Evolutionary conservation across 2,329 filamentous ascomycete genomes (phyloP).

Genomic region (Cercospora janseana): DNA sequence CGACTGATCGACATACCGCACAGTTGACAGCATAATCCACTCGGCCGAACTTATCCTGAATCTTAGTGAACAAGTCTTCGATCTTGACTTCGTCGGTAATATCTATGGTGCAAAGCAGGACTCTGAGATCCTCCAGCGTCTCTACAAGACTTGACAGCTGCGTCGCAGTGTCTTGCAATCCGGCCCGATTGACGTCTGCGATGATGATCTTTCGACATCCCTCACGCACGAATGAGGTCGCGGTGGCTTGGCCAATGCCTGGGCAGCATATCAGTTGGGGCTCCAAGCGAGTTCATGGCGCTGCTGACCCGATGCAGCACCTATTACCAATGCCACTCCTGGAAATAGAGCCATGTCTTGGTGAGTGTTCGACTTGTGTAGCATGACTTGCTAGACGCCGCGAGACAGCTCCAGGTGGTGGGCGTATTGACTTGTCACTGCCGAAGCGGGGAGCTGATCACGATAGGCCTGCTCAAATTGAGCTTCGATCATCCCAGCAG

Average conservation of each 20-base stretch:
- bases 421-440: too few species aligned
- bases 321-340: slow-evolving; percentile 38
- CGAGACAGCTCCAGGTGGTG: too few species aligned
- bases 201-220: slow-evolving; percentile 47
- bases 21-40: slow-evolving; percentile 51
- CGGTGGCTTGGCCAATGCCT: slow-evolving; percentile 48
- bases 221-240: slow-evolving; percentile 47
- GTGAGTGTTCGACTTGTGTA: too few species aligned
- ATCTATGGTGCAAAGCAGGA: slow-evolving; percentile 38
- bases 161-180: slow-evolving; percentile 38
- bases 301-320: slow-evolving; percentile 35
- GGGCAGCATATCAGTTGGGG: slow-evolving; percentile 4
- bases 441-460: slow-evolving; percentile 7
- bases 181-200: slow-evolving; percentile 40
- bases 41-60: slow-evolving; percentile 40
- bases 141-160: slow-evolving; percentile 33
- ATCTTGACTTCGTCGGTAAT: slow-evolving; percentile 41
- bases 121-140: slow-evolving; percentile 22
- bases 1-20: slow-evolving; percentile 37
- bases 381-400: too few species aligned
- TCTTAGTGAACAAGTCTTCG: slow-evolving; percentile 35
- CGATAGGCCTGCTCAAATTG: slow-evolving; percentile 5
- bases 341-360: slow-evolving; percentile 32
- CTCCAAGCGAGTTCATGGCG: not conserved
- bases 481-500: slow-evolving; percentile 7